Conservation (phyloP, 2,329 filamentous ascomycete species). For the Colletotrichum sidae region DNA sequence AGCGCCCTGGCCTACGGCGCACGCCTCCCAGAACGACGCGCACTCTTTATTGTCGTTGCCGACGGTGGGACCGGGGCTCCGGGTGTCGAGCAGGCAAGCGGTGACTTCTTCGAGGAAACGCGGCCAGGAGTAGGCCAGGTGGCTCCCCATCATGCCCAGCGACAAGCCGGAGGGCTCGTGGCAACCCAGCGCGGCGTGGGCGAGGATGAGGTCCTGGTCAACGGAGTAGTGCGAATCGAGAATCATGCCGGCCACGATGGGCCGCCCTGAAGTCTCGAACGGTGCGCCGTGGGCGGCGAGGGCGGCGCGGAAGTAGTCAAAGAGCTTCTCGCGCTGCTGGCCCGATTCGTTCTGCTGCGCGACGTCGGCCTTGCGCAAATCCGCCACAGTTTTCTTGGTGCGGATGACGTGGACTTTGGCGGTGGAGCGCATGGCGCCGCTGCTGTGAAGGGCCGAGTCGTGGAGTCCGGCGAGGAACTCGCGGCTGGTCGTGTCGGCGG, state of each 20-base stretch:
- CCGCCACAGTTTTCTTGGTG: conserved; percentile 72
- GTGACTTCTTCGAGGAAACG: conserved; percentile 75
- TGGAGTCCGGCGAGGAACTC: conserved; percentile 33
- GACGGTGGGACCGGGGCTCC: conserved; percentile 50
- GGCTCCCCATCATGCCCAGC: conserved; percentile 78
- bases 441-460: conserved; percentile 4
- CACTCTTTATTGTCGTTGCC: conserved; percentile 57
- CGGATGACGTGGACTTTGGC: conserved; percentile 79
- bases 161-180: conserved; percentile 67
- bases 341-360: conserved; percentile 72
- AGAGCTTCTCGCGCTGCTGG: conserved; percentile 67
- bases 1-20: conserved; percentile 70
- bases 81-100: conserved; percentile 57
- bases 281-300: conserved; percentile 59
- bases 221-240: conserved; percentile 77
- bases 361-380: conserved; percentile 72
- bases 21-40: conserved; percentile 56
- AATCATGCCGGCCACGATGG: conserved; percentile 77
- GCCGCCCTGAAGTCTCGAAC: conserved; percentile 53
- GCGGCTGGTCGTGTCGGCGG: conserved; percentile 71
- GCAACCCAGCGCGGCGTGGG: conserved; percentile 72
- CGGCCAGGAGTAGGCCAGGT: conserved; percentile 77
- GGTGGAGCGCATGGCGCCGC: conserved; percentile 33
- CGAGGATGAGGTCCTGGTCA: conserved; percentile 68
- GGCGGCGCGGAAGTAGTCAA: conserved; percentile 46